Evolutionary conservation across 2,329 filamentous ascomycete species (phyloP).

Genomic region (Cercospora sp.): DNA sequence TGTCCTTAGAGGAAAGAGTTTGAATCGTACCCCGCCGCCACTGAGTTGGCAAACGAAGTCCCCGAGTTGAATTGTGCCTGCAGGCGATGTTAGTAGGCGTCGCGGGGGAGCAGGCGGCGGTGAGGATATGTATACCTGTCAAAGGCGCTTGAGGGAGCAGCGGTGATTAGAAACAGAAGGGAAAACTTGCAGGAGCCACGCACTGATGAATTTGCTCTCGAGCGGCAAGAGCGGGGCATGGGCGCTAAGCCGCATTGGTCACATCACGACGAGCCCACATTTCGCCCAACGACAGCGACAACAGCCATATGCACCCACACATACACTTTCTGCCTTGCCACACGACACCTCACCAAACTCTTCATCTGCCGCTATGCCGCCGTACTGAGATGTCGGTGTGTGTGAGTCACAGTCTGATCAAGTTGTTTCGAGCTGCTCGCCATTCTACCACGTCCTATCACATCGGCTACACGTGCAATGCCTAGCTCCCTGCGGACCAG

Average conservation of each 20-base stretch:
- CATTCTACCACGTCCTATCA: neutral
- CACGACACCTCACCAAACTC: neutral
- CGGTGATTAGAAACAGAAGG: conserved; percentile 10
- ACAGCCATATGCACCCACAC: neutral
- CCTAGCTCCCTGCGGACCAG: neutral
- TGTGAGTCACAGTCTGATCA: neutral
- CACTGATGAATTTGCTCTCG: conserved; percentile 3
- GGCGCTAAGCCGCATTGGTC: conserved; percentile 2
- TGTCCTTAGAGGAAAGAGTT: conserved; percentile 16
- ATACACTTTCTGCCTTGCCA: neutral
- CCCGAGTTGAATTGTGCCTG: conserved; percentile 15
- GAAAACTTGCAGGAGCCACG: conserved; percentile 3
- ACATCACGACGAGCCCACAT: neutral
- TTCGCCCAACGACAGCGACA: neutral
- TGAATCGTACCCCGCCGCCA: conserved; percentile 14
- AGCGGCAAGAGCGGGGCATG: conserved; percentile 2
- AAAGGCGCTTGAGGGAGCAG: conserved; percentile 26
- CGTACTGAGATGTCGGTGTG: neutral
- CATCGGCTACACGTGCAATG: neutral
- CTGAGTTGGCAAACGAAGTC: conserved; percentile 13
- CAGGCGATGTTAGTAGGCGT: neutral
- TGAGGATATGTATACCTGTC: conserved; percentile 26
- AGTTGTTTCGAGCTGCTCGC: neutral
- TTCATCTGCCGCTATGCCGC: neutral
- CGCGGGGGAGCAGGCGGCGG: conserved; percentile 9